Conservation (phyloP, 345 rosid species). For the Lepidium sativum region DNA sequence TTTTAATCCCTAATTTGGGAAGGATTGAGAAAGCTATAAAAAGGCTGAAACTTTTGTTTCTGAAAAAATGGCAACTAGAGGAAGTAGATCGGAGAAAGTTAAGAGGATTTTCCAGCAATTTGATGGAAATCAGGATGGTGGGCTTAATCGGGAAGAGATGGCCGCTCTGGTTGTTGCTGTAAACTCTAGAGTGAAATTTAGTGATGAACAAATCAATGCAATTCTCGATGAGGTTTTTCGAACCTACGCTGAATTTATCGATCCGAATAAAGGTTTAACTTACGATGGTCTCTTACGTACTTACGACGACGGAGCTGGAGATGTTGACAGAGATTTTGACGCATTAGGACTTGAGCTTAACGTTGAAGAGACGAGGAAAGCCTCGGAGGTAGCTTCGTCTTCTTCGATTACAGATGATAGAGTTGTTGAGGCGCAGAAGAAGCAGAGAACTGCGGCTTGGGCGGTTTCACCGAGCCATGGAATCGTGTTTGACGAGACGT, state of each 20-base stretch:
- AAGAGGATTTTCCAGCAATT: constrained; percentile 87
- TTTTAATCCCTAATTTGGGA: not conserved
- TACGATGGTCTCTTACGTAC: constrained; percentile 86
- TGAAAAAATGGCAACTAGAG: constrained; percentile 76
- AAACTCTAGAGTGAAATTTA: constrained; percentile 92
- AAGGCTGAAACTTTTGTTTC: not conserved
- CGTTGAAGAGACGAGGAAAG: constrained; percentile 37
- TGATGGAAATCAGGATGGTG: constrained; percentile 76
- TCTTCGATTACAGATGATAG: constrained; percentile 73
- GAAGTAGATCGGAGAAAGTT: constrained; percentile 94
- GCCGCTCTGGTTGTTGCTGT: constrained; percentile 90
- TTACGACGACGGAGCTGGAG: constrained; percentile 98
- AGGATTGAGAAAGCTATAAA: not conserved
- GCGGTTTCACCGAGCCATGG: constrained; percentile 97
- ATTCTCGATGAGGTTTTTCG: constrained; percentile 95
- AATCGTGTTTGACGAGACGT: constrained; percentile 90
- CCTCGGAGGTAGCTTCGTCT: constrained; percentile 72
- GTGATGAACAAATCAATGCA: constrained; percentile 93
- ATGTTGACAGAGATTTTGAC: constrained; percentile 93
- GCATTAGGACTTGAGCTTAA: constrained; percentile 72
- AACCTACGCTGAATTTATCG: constrained; percentile 87
- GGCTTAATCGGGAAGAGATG: constrained; percentile 92
- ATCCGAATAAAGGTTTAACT: constrained; percentile 71
- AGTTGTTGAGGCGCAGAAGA: constrained; percentile 67
- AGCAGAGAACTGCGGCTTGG: constrained; percentile 92